Evolutionary conservation across 495 filamentous ascomycete species (phyloP), one percentile per base, ranked within the genome.

Genomic region (Paragyromitra xinjiangensis): DNA sequence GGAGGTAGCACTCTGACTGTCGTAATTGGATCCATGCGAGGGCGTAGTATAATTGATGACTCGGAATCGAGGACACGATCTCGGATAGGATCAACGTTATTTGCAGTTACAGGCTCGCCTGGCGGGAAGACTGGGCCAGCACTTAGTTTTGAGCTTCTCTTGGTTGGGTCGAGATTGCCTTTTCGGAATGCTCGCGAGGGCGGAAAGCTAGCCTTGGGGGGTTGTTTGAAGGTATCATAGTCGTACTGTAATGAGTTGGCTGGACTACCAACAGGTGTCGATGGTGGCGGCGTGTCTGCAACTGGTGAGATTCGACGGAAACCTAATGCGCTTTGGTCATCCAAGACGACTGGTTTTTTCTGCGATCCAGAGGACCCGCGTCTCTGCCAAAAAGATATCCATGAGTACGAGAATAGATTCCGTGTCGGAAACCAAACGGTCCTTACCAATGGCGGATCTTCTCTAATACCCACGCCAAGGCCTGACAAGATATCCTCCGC

Each of bases 401-500:
- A 83, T 81, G 84, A 65, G 85, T 72, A 63, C 83, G 83, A 45
- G 82, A 84, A 44, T 81, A 77, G 67, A 81, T 81, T 48, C 84
- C 63, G 86, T 77, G 71, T 81, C 84, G 12, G 84, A 83, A 79
- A 50, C 68, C 42, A 71, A 16, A 22, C 50, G 24, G 45, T 42
- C 75, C 72, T 86, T 85, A 71, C 85, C 83, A 81, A 84, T 80
- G 87, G 83, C 58, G 86, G 82, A 50, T 91, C 89, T 59, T 90
- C 89, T 39, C 89, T 82, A 59, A 85, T 89, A 45, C 85, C 86
- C n/a, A 92, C 91, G 73, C 91, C 55, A 79, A 99, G 93, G 12
- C 89, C 92, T 11, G 86, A 85, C n/a, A 98, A 83, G 11, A 99
- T 95, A 59, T 98, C 94, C 37, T 90, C 93, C 5, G 96, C 94